Base-by-base conservation (phyloP, 2,329 filamentous ascomycete species). In the Aspergillus vadensis region DNA sequence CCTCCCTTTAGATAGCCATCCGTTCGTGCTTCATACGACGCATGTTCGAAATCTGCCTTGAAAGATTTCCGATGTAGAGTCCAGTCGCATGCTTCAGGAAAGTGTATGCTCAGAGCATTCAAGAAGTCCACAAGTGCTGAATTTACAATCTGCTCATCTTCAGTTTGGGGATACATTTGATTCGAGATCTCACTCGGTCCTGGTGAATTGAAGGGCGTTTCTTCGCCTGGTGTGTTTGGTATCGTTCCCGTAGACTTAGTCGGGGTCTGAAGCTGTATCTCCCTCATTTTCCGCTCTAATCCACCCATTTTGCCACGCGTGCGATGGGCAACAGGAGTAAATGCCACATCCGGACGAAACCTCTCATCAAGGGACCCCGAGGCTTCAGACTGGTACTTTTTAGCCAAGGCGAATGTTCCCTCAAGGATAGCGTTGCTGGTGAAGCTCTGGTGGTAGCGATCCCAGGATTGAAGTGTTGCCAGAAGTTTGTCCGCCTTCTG, bases 101-200 rank as follows among this genome's bases (percentile, higher is more conserved):
- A 56, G 43, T 56, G 41, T 17, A 56, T 49, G 4, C 9, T 56
- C 23, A 56, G n/a, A 2, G 54, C 54, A 19, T 56, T 56, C 9
- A 56, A 10, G 30, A 56, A 48, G 27, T 47, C 41, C 15, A 56
- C 41, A 7, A 56, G 41, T 9, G 54, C 54, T 2, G 54, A n/a
- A 10, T 56, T 56, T 1, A 56, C 54, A 6, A 56, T 56, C 21
- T 56, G 54, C n/a, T 56, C 41, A n/a, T 56, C 54, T 38, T 56
- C 25, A 0, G 54, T 56, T 36, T 19, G 27, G 9, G 54, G 54
- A 21, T 23, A 56, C 43, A 56, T 49, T n/a, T 38, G n/a, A 15
- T 56, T 4, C 1, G n/a, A 4, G 3, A 56, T 15, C 7, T 56
- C 54, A 5, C 10, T 1, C 14, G 54, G 54, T 19, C 51, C 51